Evolutionary conservation across 106 monocot species (phyloP), one percentile per base, ranked within the genome.

Genomic region (Narthecium ossifragum): DNA sequence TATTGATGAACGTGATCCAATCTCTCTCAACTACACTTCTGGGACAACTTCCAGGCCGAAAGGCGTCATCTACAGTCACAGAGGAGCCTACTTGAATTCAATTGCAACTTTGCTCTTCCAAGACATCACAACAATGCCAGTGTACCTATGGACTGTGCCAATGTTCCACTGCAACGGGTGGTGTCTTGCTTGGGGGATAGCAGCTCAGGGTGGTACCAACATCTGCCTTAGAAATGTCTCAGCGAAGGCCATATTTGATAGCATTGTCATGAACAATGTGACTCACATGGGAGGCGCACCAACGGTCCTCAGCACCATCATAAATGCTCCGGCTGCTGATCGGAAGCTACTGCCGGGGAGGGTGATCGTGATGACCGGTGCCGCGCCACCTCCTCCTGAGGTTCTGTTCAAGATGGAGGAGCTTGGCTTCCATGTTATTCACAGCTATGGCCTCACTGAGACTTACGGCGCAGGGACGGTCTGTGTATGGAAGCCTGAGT

Each of bases 111-210:
- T 69, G 24, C 61, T 75, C 18, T 5, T 51, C 3, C 24, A 51
- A 30, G 57, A 56, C n/a, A 61, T 75, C 27, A 31, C 26, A 5
- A 46, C 26, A 0, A 40, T 46, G 69, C 69, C 75, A 11, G 62
- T 63, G 25, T 63, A 62, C 13, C 61, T 75, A 28, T 75, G 74
- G 74, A 62, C 68, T 13, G 61, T 68, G 26, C 74, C 74, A 0
- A 69, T 75, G 75, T 69, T 69, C 62, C 75, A 75, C 37, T 75
- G 75, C 62, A 75, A 75, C 34, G 75, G 75, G 0, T 75, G 75
- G 75, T 56, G 56, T 39, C 38, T 57, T 11, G 22, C 62, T 12
- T 75, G 75, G 75, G 69, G 48, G 0, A 56, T 75, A 27, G 69
- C 68, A 9, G 68, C 69, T 18, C 69, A 57, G 38, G 68, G 75